These are phyloP conservation scores for Penicillium mononematosum DNA, from an alignment of 495 filamentous ascomycete species.

Conservation along the genomic window DNA sequence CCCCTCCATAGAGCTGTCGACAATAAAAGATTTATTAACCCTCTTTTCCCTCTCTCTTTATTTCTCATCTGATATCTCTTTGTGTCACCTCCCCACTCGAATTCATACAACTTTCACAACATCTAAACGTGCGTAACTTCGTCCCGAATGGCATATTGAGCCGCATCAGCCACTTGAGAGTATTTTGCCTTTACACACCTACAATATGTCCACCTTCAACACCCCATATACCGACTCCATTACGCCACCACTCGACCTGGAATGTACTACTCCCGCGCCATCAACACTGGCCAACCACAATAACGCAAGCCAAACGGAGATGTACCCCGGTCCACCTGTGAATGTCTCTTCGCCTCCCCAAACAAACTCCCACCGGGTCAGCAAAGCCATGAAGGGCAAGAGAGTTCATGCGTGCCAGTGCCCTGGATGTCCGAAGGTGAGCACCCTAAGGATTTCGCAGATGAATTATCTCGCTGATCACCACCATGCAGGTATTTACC, in stretches of 20 bases:
- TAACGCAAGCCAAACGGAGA: not conserved
- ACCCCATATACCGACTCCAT: not conserved
- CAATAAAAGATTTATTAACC: conserved; percentile 5
- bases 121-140: not conserved
- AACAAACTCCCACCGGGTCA: conserved; percentile 56
- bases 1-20: not conserved
- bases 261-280: not conserved
- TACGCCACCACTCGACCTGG: not conserved
- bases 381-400: conserved; percentile 74
- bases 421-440: conserved; percentile 57
- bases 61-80: not conserved
- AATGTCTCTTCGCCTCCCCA: not conserved
- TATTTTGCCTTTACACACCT: not conserved
- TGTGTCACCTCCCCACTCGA: not conserved
- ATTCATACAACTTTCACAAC: not conserved
- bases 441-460: conserved; percentile 13
- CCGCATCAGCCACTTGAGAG: not conserved
- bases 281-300: not conserved
- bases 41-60: not conserved
- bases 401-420: conserved; percentile 67
- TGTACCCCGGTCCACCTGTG: not conserved
- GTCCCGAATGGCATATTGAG: conserved; percentile 1
- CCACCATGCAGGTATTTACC: conserved; percentile 61
- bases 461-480: conserved; percentile 1
- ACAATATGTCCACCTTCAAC: conserved; percentile 3